Base-by-base conservation (phyloP, 345 rosid species). In the Bruguiera sexangula region DNA sequence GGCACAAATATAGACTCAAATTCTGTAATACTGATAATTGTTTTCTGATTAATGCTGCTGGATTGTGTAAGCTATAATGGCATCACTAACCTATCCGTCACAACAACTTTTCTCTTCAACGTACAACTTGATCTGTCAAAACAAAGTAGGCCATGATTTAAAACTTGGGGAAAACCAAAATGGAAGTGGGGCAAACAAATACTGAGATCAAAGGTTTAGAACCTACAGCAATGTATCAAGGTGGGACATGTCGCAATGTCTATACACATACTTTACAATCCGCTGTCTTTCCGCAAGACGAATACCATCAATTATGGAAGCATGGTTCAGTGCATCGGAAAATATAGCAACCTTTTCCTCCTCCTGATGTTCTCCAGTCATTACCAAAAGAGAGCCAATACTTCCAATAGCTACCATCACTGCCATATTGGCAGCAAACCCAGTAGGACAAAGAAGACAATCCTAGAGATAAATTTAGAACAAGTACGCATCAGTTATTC, bases 361-460 rank as follows among this genome's bases (percentile, higher is more conserved):
- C 73, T 73, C 36, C 43, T 34, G 34, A 79, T 88, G 88, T 58
- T 80, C 75, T 66, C 74, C 81, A 36, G 74, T 76, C 11, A 77
- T 68, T 60, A 80, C 83, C 66, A 91, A 79, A 76, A 94, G 88
- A 66, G 92, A 83, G 77, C 87, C 82, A 72, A 91, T 77, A 73
- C 81, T 89, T 80, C 97, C 98, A 70, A 94, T 76, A 24, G 96
- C 89, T 68, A 94, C 98, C 95, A 94, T 85, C 63, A 83, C 75
- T 62, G 98, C 96, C 98, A 88, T 89, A 77, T 94, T 94, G 51
- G 98, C 97, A 68, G 98, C 78, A 86, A 89, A 94, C 24, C 98
- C 98, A 74, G 95, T 85, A 65, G 98, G 97, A 84, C 98, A 94
- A 69, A 91, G 96, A 85, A 94, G 96, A 84, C 96, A 91, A 64